Conservation (phyloP, 192 early-diverging fungal genomes). For the Podochytrium sp. region DNA sequence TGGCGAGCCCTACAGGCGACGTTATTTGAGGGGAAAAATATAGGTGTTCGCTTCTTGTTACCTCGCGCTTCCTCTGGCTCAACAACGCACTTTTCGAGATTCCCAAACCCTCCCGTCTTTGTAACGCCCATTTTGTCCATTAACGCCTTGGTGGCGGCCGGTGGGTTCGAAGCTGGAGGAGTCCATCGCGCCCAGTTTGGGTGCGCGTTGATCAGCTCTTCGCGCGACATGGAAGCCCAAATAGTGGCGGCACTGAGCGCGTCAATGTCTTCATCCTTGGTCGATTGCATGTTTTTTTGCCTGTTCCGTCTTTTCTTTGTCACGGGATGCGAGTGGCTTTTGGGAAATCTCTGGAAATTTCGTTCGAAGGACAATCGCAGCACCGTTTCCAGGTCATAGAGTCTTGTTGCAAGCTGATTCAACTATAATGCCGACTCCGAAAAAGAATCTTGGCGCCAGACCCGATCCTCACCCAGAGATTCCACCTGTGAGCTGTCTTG, state of each 20-base stretch:
- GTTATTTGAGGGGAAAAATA: too few relatives aligned
- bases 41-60: too few relatives aligned
- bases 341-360: too few relatives aligned
- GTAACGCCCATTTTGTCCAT: not conserved
- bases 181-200: slow-evolving; percentile 33
- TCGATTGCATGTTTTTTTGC: not conserved
- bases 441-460: slow-evolving; percentile 27
- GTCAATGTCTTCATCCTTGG: not conserved
- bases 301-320: not conserved
- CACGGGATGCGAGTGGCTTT: too few relatives aligned
- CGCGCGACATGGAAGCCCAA: slow-evolving; percentile 1
- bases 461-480: slow-evolving; percentile 36
- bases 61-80: slow-evolving; percentile 25
- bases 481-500: slow-evolving; percentile 22
- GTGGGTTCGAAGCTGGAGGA: not conserved
- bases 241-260: not conserved
- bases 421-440: not conserved
- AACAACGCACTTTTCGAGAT: slow-evolving; percentile 22
- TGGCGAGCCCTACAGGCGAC: too few relatives aligned
- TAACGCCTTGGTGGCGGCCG: slow-evolving; percentile 3
- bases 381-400: too few relatives aligned
- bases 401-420: not conserved
- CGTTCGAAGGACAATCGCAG: too few relatives aligned
- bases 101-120: slow-evolving; percentile 2
- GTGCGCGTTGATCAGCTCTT: slow-evolving; percentile 6